Base-by-base conservation (phyloP, 1,284 basidiomycete genomes). In the Coniophora puteana region DNA sequence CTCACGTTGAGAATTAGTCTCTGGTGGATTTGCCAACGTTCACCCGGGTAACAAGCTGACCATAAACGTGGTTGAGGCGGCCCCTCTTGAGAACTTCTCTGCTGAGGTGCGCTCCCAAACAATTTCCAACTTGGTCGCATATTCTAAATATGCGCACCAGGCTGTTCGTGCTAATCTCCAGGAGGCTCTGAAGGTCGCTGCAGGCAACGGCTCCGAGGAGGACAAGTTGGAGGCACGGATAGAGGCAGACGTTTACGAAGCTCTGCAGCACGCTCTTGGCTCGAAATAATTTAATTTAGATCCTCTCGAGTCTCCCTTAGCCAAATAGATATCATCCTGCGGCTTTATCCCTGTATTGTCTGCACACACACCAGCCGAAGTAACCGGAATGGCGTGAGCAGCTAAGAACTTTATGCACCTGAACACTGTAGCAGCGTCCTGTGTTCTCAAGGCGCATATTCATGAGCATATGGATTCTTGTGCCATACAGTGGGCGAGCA, bases 21-120 rank as follows among this genome's bases (percentile, higher is more conserved):
- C 95, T 45, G 88, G 91, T 50, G 96, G 96, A 46, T 98, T 99
- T 63, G 95, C 96, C 43, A 97, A 89, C 46, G 91, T 99, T 38
- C 96, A 99, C 70, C 91, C 93, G 38, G 93, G 94, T 74, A 99
- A 98, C 79, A 84, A 80, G 55, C 74, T 99, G 46, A 97, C 95
- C 32, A 89, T 99, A 65, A 99, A 99, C 69, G 93, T 89, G 48
- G 86, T 99, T 41, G 96, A 99, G 76, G 96, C 90, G 48, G 95
- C 93, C 56, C 84, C 91, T 33, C 72, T 99, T 25, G 93, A 96
- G 48, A 74, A 85, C 41, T 98, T 96, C 69, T 94, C 93, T 3
- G 53, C 75, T 16, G 93, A 95, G 75, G 91, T 90, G 51, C 27
- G 73, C 57, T 32, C 5, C 25, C n/a, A n/a, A n/a, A n/a, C n/a